Evolutionary conservation across 2,329 filamentous ascomycete genomes (phyloP).

Genomic region (Calonectria henricotiae): DNA sequence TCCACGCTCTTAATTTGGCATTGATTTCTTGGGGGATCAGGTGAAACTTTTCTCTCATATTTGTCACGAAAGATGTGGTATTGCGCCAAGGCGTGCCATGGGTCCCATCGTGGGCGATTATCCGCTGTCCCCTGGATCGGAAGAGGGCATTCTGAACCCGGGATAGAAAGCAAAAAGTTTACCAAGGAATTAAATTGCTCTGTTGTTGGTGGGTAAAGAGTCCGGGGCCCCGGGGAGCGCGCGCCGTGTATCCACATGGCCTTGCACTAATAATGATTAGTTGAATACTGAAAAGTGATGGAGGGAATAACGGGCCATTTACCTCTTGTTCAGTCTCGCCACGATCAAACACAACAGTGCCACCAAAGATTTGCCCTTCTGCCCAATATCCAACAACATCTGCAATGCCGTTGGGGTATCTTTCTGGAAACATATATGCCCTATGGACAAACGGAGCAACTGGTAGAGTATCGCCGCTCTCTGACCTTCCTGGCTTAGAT

Average conservation of each 20-base stretch:
- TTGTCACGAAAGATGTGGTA: conserved; percentile 76
- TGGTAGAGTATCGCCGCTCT: not conserved
- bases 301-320: not conserved
- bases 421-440: conserved; percentile 28
- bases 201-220: conserved; percentile 14
- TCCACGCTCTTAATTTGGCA: conserved; percentile 27
- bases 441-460: conserved; percentile 17
- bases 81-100: conserved; percentile 1
- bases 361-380: conserved; percentile 39
- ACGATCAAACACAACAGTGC: conserved; percentile 37
- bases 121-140: conserved; percentile 12
- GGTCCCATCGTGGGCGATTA: conserved; percentile 20
- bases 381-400: conserved; percentile 42
- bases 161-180: not conserved
- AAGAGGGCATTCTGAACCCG: not conserved
- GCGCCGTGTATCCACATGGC: conserved; percentile 20
- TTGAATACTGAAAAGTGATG: not conserved
- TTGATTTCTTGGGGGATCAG: conserved; percentile 67
- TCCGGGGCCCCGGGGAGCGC: not conserved
- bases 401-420: conserved; percentile 32
- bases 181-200: conserved; percentile 11
- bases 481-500: not conserved
- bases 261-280: conserved; percentile 9
- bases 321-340: conserved; percentile 42
- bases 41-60: conserved; percentile 78